Percentiles rank a stretch among this genome's conserved stretches.
Evolutionary conservation across 257 asterid genomes (phyloP).

Genomic region (Prunella vulgaris): DNA sequence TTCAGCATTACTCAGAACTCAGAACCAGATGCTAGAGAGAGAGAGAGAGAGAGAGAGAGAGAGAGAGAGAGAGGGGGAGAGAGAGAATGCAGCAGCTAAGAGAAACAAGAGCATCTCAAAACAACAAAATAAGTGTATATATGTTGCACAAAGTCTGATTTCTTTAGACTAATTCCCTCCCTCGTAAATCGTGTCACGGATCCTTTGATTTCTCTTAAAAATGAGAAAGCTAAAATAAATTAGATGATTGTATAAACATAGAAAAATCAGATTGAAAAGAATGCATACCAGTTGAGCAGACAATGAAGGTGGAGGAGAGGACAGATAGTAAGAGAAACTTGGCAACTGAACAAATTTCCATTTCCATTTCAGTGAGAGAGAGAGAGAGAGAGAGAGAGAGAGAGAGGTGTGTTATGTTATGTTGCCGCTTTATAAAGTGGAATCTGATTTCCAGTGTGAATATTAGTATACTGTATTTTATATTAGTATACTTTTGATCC

Average conservation of each 20-base stretch:
- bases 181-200: no score
- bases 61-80: no score
- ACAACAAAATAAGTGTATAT: no score
- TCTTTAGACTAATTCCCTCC: no score
- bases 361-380: constrained; percentile 9
- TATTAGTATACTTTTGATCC: no score
- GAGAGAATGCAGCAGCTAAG: no score
- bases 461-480: background rate
- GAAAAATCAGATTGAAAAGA: background rate
- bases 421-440: background rate
- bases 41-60: no score
- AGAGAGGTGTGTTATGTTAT: no score
- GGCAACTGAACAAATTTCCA: constrained; percentile 36
- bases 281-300: constrained; percentile 49
- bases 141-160: no score
- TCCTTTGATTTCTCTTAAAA: no score
- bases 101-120: no score
- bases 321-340: constrained; percentile 31
- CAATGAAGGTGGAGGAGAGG: constrained; percentile 27
- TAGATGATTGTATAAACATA: background rate
- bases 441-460: background rate
- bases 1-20: background rate
- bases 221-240: background rate
- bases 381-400: background rate
- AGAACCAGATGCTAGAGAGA: no score